Evolutionary conservation across 768 basidiomycete species (phyloP).

Genomic region (Erythrobasidium yunnanense): DNA sequence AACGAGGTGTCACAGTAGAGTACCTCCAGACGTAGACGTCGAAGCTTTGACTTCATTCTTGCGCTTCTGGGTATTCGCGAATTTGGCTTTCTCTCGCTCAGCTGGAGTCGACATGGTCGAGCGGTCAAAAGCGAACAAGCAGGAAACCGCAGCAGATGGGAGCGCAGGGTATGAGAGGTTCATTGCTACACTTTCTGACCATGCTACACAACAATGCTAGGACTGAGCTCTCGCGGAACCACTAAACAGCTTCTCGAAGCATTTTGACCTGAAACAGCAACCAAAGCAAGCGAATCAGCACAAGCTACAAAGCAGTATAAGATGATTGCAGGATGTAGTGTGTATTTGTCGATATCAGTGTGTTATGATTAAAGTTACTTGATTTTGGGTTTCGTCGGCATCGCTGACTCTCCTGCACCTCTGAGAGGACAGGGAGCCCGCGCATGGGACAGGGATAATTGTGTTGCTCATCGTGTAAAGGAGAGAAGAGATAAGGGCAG

Average conservation of each 20-base stretch:
- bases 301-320: too few species aligned
- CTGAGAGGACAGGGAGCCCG: slow-evolving; percentile 2
- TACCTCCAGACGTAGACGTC: background rate
- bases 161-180: background rate
- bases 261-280: background rate
- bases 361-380: background rate
- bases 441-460: slow-evolving; percentile 26
- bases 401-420: background rate
- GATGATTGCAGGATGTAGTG: background rate
- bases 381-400: slow-evolving; percentile 22
- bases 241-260: too few species aligned
- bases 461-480: slow-evolving; percentile 9
- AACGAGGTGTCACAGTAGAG: background rate
- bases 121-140: background rate
- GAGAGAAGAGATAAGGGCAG: background rate
- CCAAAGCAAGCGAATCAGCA: too few species aligned
- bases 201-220: too few species aligned
- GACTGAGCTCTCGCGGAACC: too few species aligned
- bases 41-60: background rate
- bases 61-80: slow-evolving; percentile 7
- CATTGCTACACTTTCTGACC: too few species aligned
- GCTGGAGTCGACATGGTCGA: background rate
- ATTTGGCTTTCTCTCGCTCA: slow-evolving; percentile 5
- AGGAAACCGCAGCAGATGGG: background rate
- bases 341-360: background rate